Evolutionary conservation across 768 basidiomycete genomes (phyloP).

Genomic region (Calocybe gangraenosa): DNA sequence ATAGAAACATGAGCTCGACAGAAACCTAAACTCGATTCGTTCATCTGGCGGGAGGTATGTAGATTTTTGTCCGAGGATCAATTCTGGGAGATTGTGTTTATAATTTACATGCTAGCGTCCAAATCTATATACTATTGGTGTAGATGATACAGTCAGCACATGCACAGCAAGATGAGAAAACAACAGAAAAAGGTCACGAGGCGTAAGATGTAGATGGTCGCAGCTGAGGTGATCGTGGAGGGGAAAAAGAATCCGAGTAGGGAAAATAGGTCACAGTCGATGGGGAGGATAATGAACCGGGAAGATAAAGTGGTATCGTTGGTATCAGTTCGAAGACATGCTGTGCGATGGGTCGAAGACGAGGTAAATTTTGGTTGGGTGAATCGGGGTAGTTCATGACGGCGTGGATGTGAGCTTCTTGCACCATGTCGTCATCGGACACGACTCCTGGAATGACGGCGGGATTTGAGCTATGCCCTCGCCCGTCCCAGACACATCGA

Average conservation of each 20-base stretch:
- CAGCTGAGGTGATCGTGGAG: constrained; percentile 52
- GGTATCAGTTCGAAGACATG: constrained; percentile 80
- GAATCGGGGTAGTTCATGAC: constrained; percentile 66
- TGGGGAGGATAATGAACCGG: constrained; percentile 54
- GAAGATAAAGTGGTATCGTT: constrained; percentile 69
- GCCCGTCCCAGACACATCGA: constrained; percentile 89
- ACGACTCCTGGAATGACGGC: constrained; percentile 51
- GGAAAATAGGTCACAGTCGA: constrained; percentile 50
- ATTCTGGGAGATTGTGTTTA: not conserved
- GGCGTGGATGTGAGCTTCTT: constrained; percentile 82
- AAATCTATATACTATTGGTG: constrained; percentile 1
- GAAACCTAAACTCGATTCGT: too few species aligned
- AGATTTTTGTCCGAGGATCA: too few species aligned
- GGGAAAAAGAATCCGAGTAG: constrained; percentile 38
- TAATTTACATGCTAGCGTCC: constrained; percentile 1
- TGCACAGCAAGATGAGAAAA: constrained; percentile 2
- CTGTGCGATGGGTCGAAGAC: constrained; percentile 51
- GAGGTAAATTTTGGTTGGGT: constrained; percentile 34
- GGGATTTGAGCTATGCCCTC: constrained; percentile 51
- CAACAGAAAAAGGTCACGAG: constrained; percentile 3
- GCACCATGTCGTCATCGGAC: constrained; percentile 51
- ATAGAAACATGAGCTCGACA: too few species aligned
- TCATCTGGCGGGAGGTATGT: too few species aligned
- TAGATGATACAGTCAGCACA: constrained; percentile 8
- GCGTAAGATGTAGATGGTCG: constrained; percentile 19